A percentile compares a stretch with the other conserved stretches of the same genome.
Conservation (phyloP, 148 eudicot genomes). For the Talinum fruticosum region DNA sequence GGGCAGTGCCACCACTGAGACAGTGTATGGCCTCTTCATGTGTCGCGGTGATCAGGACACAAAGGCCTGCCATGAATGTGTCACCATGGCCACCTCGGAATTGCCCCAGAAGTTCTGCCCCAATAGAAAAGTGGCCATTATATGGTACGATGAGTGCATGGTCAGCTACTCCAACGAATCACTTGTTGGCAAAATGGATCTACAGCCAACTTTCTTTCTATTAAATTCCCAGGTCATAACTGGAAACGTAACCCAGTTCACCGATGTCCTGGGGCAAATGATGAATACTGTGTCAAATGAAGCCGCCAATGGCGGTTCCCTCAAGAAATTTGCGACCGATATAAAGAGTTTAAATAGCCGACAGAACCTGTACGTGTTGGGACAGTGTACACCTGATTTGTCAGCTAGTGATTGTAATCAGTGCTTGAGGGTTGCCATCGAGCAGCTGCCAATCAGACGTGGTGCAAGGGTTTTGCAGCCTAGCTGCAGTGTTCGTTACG, state of each 20-base stretch:
- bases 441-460: neutral
- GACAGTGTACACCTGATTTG: constrained; percentile 24
- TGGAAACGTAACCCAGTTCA: neutral
- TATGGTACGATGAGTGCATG: constrained; percentile 31
- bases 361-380: neutral
- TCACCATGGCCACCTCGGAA: constrained; percentile 3
- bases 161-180: constrained; percentile 30
- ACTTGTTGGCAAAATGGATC: constrained; percentile 3
- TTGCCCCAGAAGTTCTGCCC: constrained; percentile 25
- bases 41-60: constrained; percentile 24
- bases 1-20: constrained; percentile 1
- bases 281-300: neutral
- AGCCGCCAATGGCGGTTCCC: constrained; percentile 7
- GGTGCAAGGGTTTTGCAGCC: constrained; percentile 17
- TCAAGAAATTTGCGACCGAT: constrained; percentile 6
- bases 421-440: neutral
- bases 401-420: neutral
- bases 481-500: constrained; percentile 29
- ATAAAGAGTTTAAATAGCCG: neutral
- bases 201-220: fast-evolving
- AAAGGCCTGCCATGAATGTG: constrained; percentile 22
- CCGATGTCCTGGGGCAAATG: neutral
- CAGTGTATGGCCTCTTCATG: constrained; percentile 24
- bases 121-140: constrained; percentile 25
- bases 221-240: neutral